phyloP scores from a whole-genome alignment of 495 filamentous ascomycete species.

The Annulohypoxylon stygium region DNA sequence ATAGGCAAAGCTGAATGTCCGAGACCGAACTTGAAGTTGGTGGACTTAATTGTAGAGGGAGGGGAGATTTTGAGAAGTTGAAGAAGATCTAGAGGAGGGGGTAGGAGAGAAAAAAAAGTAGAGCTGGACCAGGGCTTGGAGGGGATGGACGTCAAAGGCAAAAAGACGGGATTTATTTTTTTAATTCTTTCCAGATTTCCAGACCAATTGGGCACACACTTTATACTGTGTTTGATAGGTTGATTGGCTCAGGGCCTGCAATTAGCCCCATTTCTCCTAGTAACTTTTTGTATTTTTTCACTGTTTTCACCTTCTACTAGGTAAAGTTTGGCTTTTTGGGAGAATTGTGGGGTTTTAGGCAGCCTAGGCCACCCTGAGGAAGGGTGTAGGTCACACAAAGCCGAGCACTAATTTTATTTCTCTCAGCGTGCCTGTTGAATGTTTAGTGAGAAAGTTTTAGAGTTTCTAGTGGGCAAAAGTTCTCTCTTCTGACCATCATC shows the following conservation, averaged over 20 bases:
- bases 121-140: slow-evolving; percentile 15
- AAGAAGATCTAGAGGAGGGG: slow-evolving; percentile 50
- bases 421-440: slow-evolving; percentile 4
- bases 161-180: slow-evolving; percentile 46
- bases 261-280: slow-evolving; percentile 6
- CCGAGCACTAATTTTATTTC: slow-evolving; percentile 27
- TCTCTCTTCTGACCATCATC: slow-evolving; percentile 2
- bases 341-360: slow-evolving; percentile 29
- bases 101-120: slow-evolving; percentile 37
- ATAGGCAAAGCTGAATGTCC: slow-evolving; percentile 44
- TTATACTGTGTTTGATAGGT: slow-evolving; percentile 30
- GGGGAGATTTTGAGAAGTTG: slow-evolving; percentile 37
- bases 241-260: slow-evolving; percentile 21
- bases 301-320: background rate
- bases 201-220: slow-evolving; percentile 40
- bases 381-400: slow-evolving; percentile 13
- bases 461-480: slow-evolving; percentile 9
- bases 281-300: slow-evolving; percentile 25
- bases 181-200: too few species aligned
- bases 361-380: slow-evolving; percentile 17
- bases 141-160: slow-evolving; percentile 37
- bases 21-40: slow-evolving; percentile 43
- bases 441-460: slow-evolving; percentile 28
- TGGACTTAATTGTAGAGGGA: slow-evolving; percentile 37
- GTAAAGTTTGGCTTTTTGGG: slow-evolving; percentile 21